Evolutionary conservation across 2,329 filamentous ascomycete species (phyloP).

Genomic region (Venturia aucupariae): DNA sequence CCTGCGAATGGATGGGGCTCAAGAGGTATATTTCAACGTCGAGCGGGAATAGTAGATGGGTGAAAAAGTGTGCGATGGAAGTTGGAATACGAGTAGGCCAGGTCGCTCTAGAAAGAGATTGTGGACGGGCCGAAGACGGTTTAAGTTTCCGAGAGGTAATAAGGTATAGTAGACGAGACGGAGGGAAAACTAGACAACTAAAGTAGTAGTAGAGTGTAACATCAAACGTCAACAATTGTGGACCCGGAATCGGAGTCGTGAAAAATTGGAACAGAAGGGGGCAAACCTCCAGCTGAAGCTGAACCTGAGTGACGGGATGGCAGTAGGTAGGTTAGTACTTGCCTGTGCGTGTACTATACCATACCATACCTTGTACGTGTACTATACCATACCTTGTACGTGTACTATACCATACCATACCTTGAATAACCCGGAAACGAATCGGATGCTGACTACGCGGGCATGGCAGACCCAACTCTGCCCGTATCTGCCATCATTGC

Average conservation of each 20-base stretch:
- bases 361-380: no score
- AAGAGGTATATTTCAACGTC: constrained; percentile 6
- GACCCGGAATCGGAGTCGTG: no score
- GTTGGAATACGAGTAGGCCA: no score
- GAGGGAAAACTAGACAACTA: neutral
- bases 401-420: no score
- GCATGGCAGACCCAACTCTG: neutral
- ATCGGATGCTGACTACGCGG: no score
- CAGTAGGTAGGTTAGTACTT: no score
- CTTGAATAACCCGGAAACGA: no score
- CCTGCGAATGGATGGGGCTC: neutral
- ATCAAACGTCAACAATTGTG: neutral
- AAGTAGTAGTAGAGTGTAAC: neutral
- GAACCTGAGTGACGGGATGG: no score
- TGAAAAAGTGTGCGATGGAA: neutral
- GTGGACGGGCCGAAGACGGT: neutral
- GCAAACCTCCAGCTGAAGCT: no score
- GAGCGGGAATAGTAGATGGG: neutral
- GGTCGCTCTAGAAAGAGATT: neutral
- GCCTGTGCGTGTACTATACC: no score
- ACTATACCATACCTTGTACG: no score
- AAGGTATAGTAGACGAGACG: no score
- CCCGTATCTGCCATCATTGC: neutral
- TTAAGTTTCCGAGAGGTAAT: neutral
- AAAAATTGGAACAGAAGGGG: neutral